Evolutionary conservation across 495 filamentous ascomycete species (phyloP).

Genomic region (Pseudomonodictys pantanalensis): DNA sequence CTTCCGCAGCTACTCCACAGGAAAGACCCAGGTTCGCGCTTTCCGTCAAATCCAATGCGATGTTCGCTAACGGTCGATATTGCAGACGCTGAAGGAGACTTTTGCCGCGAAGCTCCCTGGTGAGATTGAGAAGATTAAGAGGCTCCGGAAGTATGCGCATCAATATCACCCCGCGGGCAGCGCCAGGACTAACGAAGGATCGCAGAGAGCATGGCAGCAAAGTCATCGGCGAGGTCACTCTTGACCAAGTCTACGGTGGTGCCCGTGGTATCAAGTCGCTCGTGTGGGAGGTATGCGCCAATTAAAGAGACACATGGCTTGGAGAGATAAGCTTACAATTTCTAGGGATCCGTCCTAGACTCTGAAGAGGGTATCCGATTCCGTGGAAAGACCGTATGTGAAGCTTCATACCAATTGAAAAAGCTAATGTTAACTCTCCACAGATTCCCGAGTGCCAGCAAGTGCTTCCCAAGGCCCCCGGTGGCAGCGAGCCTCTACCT

Average conservation of each 20-base stretch:
- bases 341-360: conserved; percentile 88
- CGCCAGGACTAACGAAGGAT: conserved; percentile 26
- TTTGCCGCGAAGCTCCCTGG: conserved; percentile 92
- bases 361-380: conserved; percentile 99
- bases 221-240: conserved; percentile 94
- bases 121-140: conserved; percentile 99
- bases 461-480: conserved; percentile 91
- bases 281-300: conserved; percentile 76
- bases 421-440: conserved; percentile 25
- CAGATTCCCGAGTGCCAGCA: conserved; percentile 97
- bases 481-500: conserved; percentile 91
- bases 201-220: conserved; percentile 86
- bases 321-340: conserved; percentile 29
- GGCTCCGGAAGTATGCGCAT: conserved; percentile 76
- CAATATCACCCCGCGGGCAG: conserved; percentile 7
- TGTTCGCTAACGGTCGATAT: conserved; percentile 29
- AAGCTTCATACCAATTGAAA: background rate
- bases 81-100: conserved; percentile 92
- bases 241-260: conserved; percentile 99
- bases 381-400: conserved; percentile 81
- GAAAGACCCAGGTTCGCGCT: conserved; percentile 72
- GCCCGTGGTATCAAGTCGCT: conserved; percentile 97
- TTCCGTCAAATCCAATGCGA: background rate
- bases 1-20: conserved; percentile 80
- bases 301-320: background rate